Evolutionary conservation across 345 rosid species (phyloP), one percentile per base, ranked within the genome.

Genomic region (Citrus trifoliata): DNA sequence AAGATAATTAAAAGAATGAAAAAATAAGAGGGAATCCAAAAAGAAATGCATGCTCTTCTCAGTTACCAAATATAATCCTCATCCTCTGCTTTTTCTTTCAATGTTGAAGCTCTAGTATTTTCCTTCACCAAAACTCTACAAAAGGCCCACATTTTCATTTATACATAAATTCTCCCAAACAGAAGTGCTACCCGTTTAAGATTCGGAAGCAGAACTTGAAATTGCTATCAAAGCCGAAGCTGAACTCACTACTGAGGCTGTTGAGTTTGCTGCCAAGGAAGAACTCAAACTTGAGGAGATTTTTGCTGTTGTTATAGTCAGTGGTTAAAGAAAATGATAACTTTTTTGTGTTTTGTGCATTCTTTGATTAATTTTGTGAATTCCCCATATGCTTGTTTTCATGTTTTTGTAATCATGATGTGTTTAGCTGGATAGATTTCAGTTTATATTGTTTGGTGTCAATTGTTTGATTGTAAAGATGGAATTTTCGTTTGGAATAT

Each of bases 291-390:
- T 97, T 46, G 98, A 91, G 83, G 94, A 95, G 82, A 77, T 95
- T 60, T 95, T 93, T 73, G 97, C 98, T 71, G 95, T 93, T 79
- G 95, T 93, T 82, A 92, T 95, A 96, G 99, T 95, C 33, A 89
- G 90, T 78, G 10, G 10, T 48, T 7, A 12, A 4, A 62, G 35
- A 63, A 61, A 74, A 37, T 13, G 51, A 58, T 2, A 38, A 28
- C 40, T 2, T 19, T 19, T 60, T 33, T 3, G 51, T 46, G 28
- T 10, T 27, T 16, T 38, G 13, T 46, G 38, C 2, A 19, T 28
- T 13, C 53, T 6, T 10, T 12, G 13, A 35, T 10, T 60, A 13
- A 66, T 48, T 78, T 32, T 69, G 79, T n/a, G n/a, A 10, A 12
- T 9, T 59, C 32, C 70, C 64, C 73, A 32, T 16, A 59, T 55